phyloP scores from a whole-genome alignment of 139 green algal genomes.

The Micromonas commoda region DNA sequence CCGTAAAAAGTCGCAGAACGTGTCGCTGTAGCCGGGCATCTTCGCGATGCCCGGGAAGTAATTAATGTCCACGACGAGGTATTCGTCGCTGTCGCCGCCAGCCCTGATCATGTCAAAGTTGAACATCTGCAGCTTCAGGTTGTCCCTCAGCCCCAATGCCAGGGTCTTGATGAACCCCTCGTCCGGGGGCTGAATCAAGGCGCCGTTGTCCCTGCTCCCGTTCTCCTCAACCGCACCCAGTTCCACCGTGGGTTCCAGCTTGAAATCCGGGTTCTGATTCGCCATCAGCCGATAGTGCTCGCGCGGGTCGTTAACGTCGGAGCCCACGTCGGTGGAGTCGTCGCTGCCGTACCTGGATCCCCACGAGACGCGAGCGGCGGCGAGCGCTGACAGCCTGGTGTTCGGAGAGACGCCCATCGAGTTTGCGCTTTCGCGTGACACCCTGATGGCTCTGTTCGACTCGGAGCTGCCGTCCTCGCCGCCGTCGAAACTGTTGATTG shows the following conservation, averaged over 20 bases:
- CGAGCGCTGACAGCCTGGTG: too few species aligned
- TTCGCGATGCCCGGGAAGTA: conserved; percentile 7
- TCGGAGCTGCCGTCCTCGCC: background rate
- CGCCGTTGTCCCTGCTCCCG: background rate
- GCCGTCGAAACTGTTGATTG: background rate
- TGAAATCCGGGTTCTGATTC: too few species aligned
- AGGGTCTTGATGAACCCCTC: background rate
- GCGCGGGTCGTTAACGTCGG: too few species aligned
- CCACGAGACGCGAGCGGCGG: too few species aligned
- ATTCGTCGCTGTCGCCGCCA: background rate
- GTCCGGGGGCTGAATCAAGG: background rate
- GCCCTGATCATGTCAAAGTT: background rate
- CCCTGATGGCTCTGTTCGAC: background rate
- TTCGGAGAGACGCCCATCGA: background rate
- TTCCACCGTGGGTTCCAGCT: too few species aligned
- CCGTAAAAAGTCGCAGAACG: background rate
- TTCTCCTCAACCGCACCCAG: background rate
- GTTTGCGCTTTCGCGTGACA: too few species aligned
- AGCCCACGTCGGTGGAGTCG: too few species aligned
- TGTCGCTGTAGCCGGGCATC: conserved; percentile 2
- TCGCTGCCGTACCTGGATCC: too few species aligned
- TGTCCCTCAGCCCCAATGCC: background rate
- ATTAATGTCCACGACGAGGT: conserved; percentile 3
- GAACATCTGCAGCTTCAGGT: background rate
- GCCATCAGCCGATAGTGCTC: too few species aligned